Evolutionary conservation across 2,329 filamentous ascomycete genomes (phyloP), one percentile per base, ranked within the genome.

Genomic region (Paramyrothecium sp.): DNA sequence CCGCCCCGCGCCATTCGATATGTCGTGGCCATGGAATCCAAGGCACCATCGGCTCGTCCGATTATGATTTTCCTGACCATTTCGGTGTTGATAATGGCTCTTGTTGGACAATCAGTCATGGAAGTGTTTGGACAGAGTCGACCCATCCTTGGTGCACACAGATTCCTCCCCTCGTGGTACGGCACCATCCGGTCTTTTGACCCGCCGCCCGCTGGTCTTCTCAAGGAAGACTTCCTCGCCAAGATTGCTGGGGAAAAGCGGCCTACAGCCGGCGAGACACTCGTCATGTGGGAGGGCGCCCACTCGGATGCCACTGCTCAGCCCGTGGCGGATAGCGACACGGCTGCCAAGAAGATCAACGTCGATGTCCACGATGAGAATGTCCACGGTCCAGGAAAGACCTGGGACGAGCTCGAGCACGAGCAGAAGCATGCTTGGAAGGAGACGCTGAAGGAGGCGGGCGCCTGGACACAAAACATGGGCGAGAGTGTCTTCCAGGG

Each of bases 381-480:
- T n/a, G 66, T 71, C 16, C 78, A 84, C 59, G 80, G 76, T 1
- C 71, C 77, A 1, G 87, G 85, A 16, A 86, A 80, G 71, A 77
- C 80, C 55, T 96, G 91, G 90, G 86, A 92, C 57, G 85, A 92
- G 58, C 73, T 96, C 49, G 78, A 78, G 7, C 76, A 81, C 13
- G 74, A 83, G 55, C 84, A 93, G 71, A 84, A 84, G 69, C 75
- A 78, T 54, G 75, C 78, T 19, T 96, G 92, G 92, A 91, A 86
- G 74, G 73, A 82, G 63, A 84, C 81, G 67, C 79, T 96, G 38
- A 78, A 79, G 56, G 80, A 87, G 55, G 87, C 90, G 0, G 91
- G 91, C 0, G 85, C 92, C 61, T 96, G 91, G 91, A 84, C 84
- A n/a, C 86, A 88, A 68, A 81, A 85, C 41, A 90, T 94, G 79